These are phyloP conservation scores for Silene uniflora DNA, from an alignment of 148 eudicot genomes.

Conservation along the genomic window DNA sequence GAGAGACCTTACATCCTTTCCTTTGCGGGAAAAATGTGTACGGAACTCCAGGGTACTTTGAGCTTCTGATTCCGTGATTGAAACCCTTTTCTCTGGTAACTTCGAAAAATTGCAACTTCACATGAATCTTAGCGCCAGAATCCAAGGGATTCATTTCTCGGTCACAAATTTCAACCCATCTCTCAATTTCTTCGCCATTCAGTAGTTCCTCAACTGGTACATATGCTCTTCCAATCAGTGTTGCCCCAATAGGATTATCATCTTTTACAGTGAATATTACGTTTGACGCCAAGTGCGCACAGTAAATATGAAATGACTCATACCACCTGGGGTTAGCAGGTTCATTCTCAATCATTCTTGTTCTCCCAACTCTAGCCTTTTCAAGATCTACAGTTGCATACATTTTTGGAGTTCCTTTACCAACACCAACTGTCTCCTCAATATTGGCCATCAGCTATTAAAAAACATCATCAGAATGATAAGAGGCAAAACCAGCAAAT, in stretches of 20 bases:
- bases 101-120: constrained; percentile 58
- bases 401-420: constrained; percentile 62
- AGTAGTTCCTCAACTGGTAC: constrained; percentile 52
- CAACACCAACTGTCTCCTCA: constrained; percentile 62
- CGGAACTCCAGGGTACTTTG: constrained; percentile 73
- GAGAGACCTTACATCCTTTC: constrained; percentile 59
- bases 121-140: constrained; percentile 57
- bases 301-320: constrained; percentile 76
- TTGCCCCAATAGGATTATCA: constrained; percentile 73
- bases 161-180: constrained; percentile 67
- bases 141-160: constrained; percentile 51
- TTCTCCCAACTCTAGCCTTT: constrained; percentile 69
- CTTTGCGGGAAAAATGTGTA: constrained; percentile 63
- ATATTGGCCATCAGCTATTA: constrained; percentile 56
- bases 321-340: constrained; percentile 65
- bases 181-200: constrained; percentile 57
- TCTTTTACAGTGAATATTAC: constrained; percentile 68
- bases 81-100: constrained; percentile 48
- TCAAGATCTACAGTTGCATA: constrained; percentile 76
- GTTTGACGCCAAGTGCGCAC: constrained; percentile 57
- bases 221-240: constrained; percentile 69
- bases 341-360: constrained; percentile 58
- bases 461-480: constrained; percentile 10
- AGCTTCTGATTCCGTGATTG: constrained; percentile 53
- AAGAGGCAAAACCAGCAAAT: not conserved